These are phyloP conservation scores for Dactylonectria macrodidyma DNA, from an alignment of 2,329 filamentous ascomycete genomes.

Conservation along the genomic window DNA sequence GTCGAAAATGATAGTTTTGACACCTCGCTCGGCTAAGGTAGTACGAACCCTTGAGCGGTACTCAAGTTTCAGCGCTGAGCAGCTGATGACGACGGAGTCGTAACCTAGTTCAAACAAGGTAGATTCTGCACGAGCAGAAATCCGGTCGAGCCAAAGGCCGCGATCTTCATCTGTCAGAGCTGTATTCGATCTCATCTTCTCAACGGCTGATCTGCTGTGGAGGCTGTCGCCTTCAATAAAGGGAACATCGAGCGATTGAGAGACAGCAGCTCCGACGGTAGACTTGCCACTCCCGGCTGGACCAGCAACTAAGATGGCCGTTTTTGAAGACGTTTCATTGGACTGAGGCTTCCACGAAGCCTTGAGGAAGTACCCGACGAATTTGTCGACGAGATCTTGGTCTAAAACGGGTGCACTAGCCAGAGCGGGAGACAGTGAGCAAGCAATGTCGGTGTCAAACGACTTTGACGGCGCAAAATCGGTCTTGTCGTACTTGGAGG, in stretches of 20 bases:
- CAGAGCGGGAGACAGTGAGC: constrained; percentile 61
- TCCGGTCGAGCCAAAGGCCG: constrained; percentile 48
- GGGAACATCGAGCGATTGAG: constrained; percentile 47
- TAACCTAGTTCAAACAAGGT: constrained; percentile 47
- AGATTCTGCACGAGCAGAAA: constrained; percentile 44
- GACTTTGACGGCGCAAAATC: constrained; percentile 61
- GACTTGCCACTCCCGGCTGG: constrained; percentile 60
- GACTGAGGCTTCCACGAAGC: constrained; percentile 58
- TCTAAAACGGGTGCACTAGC: constrained; percentile 54
- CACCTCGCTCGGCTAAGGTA: constrained; percentile 31
- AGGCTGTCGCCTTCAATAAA: constrained; percentile 60
- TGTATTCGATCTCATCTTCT: constrained; percentile 50
- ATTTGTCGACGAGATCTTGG: constrained; percentile 55
- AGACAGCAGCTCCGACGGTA: constrained; percentile 53
- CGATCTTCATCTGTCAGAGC: constrained; percentile 53
- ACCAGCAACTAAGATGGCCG: constrained; percentile 54
- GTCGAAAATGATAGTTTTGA: constrained; percentile 53
- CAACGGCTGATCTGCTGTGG: constrained; percentile 51
- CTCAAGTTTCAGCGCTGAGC: constrained; percentile 54
- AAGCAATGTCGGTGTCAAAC: constrained; percentile 56
- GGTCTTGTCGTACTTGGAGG: constrained; percentile 52
- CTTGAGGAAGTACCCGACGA: constrained; percentile 51
- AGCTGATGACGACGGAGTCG: constrained; percentile 53
- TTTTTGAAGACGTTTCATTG: constrained; percentile 38
- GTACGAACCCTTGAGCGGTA: constrained; percentile 53